Evolutionary conservation across 192 early-diverging fungal genomes (phyloP).

Genomic region (Coemansia sp.): DNA sequence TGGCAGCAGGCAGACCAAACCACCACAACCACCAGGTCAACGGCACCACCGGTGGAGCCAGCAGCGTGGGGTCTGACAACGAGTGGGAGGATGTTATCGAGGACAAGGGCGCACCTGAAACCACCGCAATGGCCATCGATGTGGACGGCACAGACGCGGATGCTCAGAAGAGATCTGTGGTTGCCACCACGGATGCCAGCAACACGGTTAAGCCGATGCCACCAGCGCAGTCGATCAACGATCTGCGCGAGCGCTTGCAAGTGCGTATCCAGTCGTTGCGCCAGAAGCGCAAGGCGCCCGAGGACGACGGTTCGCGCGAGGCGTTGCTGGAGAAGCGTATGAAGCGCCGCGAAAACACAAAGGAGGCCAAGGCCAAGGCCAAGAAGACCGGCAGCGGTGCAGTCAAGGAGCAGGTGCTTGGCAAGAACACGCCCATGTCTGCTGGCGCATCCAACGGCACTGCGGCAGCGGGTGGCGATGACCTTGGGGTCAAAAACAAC

Average conservation of each 20-base stretch:
- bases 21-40: neutral
- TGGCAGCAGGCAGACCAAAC: neutral
- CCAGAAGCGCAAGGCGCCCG: slow-evolving; percentile 64
- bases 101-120: slow-evolving; percentile 38
- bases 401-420: slow-evolving; percentile 30
- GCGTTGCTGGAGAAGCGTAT: slow-evolving; percentile 76
- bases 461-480: neutral
- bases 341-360: slow-evolving; percentile 63
- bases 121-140: slow-evolving; percentile 35
- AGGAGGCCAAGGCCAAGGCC: slow-evolving; percentile 45
- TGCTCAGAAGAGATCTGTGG: slow-evolving; percentile 3
- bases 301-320: slow-evolving; percentile 59
- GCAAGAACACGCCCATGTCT: slow-evolving; percentile 28
- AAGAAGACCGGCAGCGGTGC: slow-evolving; percentile 20
- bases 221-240: slow-evolving; percentile 53
- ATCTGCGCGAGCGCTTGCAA: slow-evolving; percentile 63
- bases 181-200: slow-evolving; percentile 1
- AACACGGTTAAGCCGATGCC: slow-evolving; percentile 28
- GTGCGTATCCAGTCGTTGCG: slow-evolving; percentile 63
- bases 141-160: slow-evolving; percentile 21
- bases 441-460: slow-evolving; percentile 3
- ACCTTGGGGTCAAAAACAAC: slow-evolving; percentile 28
- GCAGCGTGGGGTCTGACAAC: neutral
- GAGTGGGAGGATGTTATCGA: slow-evolving; percentile 30
- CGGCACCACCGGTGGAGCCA: slow-evolving; percentile 1